Percentiles rank a stretch among this genome's conserved stretches.
These are phyloP conservation scores for Schrenkiella parvula DNA, from an alignment of 345 rosid species.

Conservation along the genomic window DNA sequence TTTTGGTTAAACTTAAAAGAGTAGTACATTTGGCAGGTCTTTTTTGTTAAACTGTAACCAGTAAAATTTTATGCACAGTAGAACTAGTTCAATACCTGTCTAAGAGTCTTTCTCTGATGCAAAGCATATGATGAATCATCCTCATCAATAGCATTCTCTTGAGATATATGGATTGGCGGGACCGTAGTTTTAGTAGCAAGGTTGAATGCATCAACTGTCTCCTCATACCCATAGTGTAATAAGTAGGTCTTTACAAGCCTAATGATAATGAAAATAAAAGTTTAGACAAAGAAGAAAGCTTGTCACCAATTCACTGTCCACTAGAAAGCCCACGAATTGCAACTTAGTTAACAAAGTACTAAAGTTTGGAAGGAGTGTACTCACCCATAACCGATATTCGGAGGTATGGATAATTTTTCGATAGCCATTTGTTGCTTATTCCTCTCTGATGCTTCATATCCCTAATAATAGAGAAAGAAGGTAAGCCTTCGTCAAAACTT, in stretches of 20 bases:
- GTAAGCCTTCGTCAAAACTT: background rate
- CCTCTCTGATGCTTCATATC: constrained; percentile 77
- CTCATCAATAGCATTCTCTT: constrained; percentile 62
- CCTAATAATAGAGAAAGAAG: constrained; percentile 37
- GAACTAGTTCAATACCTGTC: constrained; percentile 59
- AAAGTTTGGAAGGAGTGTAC: constrained; percentile 17
- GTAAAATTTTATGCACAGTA: background rate
- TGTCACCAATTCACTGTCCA: background rate
- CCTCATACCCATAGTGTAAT: constrained; percentile 90
- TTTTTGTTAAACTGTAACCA: background rate
- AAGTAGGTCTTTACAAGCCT: constrained; percentile 90
- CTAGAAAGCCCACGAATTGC: background rate
- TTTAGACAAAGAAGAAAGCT: background rate
- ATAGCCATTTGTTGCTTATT: constrained; percentile 58
- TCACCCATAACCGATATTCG: constrained; percentile 68
- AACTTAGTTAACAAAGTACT: background rate
- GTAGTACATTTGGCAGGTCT: background rate
- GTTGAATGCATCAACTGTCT: constrained; percentile 85
- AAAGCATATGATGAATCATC: constrained; percentile 64
- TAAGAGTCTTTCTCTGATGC: constrained; percentile 62
- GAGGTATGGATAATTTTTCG: constrained; percentile 58
- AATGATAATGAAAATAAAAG: constrained; percentile 25
- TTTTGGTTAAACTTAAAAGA: background rate
- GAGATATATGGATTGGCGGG: constrained; percentile 62
- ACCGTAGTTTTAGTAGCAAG: constrained; percentile 63